These are phyloP conservation scores for Exophiala lecanii-corni DNA, from an alignment of 2,329 filamentous ascomycete species.

Conservation along the genomic window DNA sequence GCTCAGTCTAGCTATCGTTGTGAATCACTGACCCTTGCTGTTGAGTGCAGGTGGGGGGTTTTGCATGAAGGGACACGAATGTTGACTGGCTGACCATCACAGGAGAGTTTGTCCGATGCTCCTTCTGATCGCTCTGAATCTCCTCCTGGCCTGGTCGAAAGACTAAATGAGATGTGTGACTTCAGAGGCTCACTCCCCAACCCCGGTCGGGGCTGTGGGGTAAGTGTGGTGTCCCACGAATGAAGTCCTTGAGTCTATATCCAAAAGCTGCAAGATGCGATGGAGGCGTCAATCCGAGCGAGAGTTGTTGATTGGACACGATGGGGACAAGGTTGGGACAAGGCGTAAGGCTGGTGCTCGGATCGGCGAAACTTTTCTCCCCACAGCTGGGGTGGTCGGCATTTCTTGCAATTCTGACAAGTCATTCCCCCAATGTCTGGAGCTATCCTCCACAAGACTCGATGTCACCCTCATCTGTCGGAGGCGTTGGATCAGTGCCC, in stretches of 20 bases:
- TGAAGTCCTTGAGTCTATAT: not conserved
- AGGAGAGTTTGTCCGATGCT: not conserved
- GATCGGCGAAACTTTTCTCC: slow-evolving; percentile 21
- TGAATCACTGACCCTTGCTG: too few relatives aligned
- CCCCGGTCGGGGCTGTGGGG: not conserved
- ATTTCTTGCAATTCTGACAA: slow-evolving; percentile 1
- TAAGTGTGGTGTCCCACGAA: not conserved
- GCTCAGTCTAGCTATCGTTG: too few relatives aligned
- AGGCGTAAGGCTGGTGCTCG: slow-evolving; percentile 2
- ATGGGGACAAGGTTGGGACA: not conserved
- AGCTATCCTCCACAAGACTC: too few relatives aligned
- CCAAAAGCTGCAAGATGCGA: not conserved
- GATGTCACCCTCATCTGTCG: too few relatives aligned
- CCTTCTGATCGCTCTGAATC: too few relatives aligned
- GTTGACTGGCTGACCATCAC: not conserved
- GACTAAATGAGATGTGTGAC: too few relatives aligned
- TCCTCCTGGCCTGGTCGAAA: too few relatives aligned
- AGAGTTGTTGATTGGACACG: slow-evolving; percentile 11
- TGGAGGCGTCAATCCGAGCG: slow-evolving; percentile 14
- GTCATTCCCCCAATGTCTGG: too few relatives aligned
- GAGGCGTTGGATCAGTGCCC: too few relatives aligned
- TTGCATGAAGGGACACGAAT: too few relatives aligned
- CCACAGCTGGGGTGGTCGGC: not conserved
- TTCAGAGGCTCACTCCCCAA: too few relatives aligned
- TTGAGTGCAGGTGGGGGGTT: too few relatives aligned